phyloP scores from a whole-genome alignment of 441 rosid genomes.

The Erodium trifolium region DNA sequence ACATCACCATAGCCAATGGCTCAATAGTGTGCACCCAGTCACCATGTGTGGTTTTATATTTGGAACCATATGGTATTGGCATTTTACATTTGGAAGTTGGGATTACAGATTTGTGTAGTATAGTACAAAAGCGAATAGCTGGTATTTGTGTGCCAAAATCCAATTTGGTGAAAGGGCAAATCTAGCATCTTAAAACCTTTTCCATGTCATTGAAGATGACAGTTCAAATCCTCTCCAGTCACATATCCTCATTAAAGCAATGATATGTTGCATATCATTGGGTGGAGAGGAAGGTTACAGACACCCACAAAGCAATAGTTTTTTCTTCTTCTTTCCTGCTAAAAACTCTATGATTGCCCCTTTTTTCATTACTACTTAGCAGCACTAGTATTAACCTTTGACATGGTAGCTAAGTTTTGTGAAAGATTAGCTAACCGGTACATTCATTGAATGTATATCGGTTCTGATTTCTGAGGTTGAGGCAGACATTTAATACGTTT shows the following conservation, averaged over 20 bases:
- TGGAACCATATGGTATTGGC: background rate
- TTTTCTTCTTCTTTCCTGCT: background rate
- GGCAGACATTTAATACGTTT: slow-evolving; percentile 17
- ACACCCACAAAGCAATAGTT: slow-evolving; percentile 2
- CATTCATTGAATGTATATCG: background rate
- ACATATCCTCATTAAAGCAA: slow-evolving; percentile 13
- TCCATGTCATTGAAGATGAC: slow-evolving; percentile 14
- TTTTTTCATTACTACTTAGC: background rate
- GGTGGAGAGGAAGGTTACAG: slow-evolving; percentile 9
- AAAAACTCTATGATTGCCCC: background rate
- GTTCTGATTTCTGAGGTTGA: slow-evolving; percentile 4
- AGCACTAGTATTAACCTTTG: background rate
- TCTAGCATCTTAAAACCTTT: slow-evolving; percentile 10
- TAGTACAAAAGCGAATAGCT: slow-evolving; percentile 2
- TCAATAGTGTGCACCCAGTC: background rate
- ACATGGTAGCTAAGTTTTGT: slow-evolving; percentile 4
- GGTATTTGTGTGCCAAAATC: background rate
- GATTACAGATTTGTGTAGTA: background rate
- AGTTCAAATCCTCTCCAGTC: slow-evolving; percentile 4
- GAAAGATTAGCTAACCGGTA: background rate
- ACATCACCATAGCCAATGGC: background rate
- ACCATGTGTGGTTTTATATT: background rate
- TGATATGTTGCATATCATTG: slow-evolving; percentile 9
- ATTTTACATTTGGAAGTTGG: slow-evolving; percentile 9
- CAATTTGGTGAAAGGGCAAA: slow-evolving; percentile 10